Percentiles rank a stretch among this genome's conserved stretches.
These are phyloP conservation scores for Rhododendron griersonianum DNA, from an alignment of 148 eudicot species.

Conservation along the genomic window DNA sequence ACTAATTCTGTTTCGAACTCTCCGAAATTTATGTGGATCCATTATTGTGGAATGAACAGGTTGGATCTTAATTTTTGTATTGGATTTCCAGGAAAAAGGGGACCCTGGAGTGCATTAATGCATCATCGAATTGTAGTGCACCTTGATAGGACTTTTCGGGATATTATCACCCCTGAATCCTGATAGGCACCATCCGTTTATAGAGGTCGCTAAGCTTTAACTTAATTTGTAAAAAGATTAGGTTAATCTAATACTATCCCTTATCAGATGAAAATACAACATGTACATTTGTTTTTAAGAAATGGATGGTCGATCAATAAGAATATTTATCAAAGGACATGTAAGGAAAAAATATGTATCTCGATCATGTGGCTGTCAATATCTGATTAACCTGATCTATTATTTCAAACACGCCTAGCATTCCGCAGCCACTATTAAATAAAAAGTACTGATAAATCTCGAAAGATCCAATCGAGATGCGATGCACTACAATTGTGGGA, in stretches of 20 bases:
- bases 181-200: too few relatives aligned
- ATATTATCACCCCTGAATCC: background rate
- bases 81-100: background rate
- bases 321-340: background rate
- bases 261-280: background rate
- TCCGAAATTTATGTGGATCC: background rate
- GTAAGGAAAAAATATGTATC: background rate
- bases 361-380: background rate
- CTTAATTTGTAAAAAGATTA: background rate
- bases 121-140: background rate
- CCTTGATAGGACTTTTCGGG: background rate
- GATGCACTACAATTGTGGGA: too few relatives aligned
- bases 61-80: background rate
- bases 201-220: background rate
- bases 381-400: background rate
- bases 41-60: background rate
- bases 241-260: background rate
- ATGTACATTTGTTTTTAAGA: background rate
- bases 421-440: background rate
- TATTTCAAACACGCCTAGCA: background rate
- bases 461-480: background rate
- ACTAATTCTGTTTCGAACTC: background rate
- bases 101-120: background rate
- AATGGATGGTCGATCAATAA: background rate
- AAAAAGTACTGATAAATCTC: background rate